Evolutionary conservation across 352 stramenopile genomes (phyloP).

Genomic region (Phytophthora europaea): DNA sequence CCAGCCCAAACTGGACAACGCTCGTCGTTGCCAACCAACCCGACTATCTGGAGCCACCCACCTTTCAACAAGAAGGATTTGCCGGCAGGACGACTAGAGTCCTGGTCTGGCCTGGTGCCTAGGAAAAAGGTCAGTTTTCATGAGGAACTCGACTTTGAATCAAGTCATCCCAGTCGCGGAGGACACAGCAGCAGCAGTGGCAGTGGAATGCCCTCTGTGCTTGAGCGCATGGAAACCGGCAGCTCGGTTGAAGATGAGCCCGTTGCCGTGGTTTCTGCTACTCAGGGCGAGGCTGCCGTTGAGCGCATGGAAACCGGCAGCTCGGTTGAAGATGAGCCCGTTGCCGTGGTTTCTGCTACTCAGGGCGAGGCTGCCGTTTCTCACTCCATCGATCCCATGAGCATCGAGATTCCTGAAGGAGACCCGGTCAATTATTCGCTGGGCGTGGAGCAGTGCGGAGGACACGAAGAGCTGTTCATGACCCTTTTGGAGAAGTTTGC

Average conservation of each 20-base stretch:
- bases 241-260: slow-evolving; percentile 27
- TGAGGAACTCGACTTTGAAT: slow-evolving; percentile 27
- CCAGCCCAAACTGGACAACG: slow-evolving; percentile 24
- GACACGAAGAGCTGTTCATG: slow-evolving; percentile 75
- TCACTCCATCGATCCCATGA: slow-evolving; percentile 36
- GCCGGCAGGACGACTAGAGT: slow-evolving; percentile 12
- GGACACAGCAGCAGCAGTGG: slow-evolving; percentile 23
- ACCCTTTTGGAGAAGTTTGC: slow-evolving; percentile 84
- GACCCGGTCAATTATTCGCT: slow-evolving; percentile 81
- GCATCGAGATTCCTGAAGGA: slow-evolving; percentile 72
- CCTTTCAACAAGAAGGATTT: slow-evolving; percentile 51
- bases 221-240: slow-evolving; percentile 39
- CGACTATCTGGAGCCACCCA: slow-evolving; percentile 64
- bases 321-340: slow-evolving; percentile 20
- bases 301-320: slow-evolving; percentile 39
- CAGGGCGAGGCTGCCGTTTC: neutral
- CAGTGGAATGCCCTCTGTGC: slow-evolving; percentile 32
- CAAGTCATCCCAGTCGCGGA: slow-evolving; percentile 19
- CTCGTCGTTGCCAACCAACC: slow-evolving; percentile 44
- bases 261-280: too few species aligned
- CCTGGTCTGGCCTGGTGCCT: slow-evolving; percentile 22
- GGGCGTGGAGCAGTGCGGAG: slow-evolving; percentile 80
- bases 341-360: neutral
- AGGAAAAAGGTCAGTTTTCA: slow-evolving; percentile 49
- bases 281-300: neutral